Evolutionary conservation across 2,329 filamentous ascomycete species (phyloP).

Genomic region (Orbilia oligospora): DNA sequence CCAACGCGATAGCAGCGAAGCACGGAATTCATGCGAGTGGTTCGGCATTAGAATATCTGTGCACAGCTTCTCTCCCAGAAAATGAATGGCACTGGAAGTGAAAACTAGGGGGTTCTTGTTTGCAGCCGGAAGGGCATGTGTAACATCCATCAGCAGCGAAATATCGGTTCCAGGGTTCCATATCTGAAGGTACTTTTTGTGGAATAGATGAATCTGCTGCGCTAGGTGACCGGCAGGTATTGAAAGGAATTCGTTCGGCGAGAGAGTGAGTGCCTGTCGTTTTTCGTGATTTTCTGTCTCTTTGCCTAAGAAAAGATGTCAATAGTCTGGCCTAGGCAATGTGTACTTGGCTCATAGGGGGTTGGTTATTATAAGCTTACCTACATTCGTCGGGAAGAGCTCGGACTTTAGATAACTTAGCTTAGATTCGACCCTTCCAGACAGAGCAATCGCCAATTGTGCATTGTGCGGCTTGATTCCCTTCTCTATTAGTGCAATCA

Average conservation of each 20-base stretch:
- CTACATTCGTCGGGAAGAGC: constrained; percentile 61
- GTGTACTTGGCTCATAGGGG: not conserved
- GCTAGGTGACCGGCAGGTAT: constrained; percentile 63
- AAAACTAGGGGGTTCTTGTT: constrained; percentile 65
- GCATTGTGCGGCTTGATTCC: constrained; percentile 64
- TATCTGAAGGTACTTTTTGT: constrained; percentile 63
- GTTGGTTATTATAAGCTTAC: constrained; percentile 46
- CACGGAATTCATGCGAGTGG: constrained; percentile 62
- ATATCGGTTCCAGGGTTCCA: constrained; percentile 64
- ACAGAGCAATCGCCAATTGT: constrained; percentile 63
- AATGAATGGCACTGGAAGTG: constrained; percentile 64
- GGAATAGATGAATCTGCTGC: constrained; percentile 64
- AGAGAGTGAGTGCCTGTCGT: constrained; percentile 37
- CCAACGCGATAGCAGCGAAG: constrained; percentile 64
- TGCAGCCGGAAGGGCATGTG: constrained; percentile 62
- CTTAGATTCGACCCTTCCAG: constrained; percentile 59
- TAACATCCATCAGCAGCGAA: constrained; percentile 64
- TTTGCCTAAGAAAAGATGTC: constrained; percentile 10
- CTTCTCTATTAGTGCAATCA: constrained; percentile 64
- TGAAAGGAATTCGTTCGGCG: constrained; percentile 59
- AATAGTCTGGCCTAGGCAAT: constrained; percentile 3
- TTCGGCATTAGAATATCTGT: constrained; percentile 64
- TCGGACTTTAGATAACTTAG: constrained; percentile 52
- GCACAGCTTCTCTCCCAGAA: constrained; percentile 64
- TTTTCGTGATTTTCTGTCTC: constrained; percentile 47